Percentiles rank a stretch among this genome's conserved stretches.
Evolutionary conservation across 2,329 filamentous ascomycete genomes (phyloP).

Genomic region (Polychaeton citri): DNA sequence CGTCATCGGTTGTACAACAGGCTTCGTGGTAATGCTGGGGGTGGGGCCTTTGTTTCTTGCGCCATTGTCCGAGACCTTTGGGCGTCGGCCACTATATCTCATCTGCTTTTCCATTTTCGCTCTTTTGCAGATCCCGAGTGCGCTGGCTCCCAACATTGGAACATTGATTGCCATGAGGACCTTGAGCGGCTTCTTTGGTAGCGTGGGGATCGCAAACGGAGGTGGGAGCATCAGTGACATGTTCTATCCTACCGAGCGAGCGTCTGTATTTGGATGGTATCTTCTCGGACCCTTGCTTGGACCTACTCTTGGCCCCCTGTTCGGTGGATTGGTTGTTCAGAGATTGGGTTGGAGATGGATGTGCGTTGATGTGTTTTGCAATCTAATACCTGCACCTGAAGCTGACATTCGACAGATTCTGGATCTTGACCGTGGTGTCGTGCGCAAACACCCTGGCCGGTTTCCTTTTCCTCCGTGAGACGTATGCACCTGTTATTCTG

Average conservation of each 20-base stretch:
- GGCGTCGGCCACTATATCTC: conserved; percentile 31
- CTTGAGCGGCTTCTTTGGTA: conserved; percentile 37
- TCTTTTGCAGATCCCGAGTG: conserved; percentile 34
- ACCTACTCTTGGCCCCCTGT: conserved; percentile 28
- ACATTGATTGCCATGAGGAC: conserved; percentile 32
- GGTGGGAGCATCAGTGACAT: conserved; percentile 40
- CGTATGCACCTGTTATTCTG: conserved; percentile 30
- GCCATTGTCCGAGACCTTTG: conserved; percentile 35
- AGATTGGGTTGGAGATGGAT: conserved; percentile 35
- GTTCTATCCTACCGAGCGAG: conserved; percentile 33
- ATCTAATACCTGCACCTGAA: no score
- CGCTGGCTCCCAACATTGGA: conserved; percentile 33
- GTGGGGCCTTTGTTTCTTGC: conserved; percentile 34
- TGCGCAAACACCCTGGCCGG: conserved; percentile 27
- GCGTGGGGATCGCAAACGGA: conserved; percentile 37
- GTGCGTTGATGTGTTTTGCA: background rate
- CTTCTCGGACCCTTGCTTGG: conserved; percentile 31
- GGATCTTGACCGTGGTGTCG: conserved; percentile 32
- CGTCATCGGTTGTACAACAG: conserved; percentile 38
- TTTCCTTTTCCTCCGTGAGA: conserved; percentile 32
- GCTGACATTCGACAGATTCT: conserved; percentile 19
- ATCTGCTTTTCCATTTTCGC: conserved; percentile 32
- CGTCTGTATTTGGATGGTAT: conserved; percentile 34
- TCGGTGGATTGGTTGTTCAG: conserved; percentile 32
- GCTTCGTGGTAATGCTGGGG: conserved; percentile 37